Evolutionary conservation across 73 alveolate species (phyloP).

Genomic region (Blepharisma japonicum): DNA sequence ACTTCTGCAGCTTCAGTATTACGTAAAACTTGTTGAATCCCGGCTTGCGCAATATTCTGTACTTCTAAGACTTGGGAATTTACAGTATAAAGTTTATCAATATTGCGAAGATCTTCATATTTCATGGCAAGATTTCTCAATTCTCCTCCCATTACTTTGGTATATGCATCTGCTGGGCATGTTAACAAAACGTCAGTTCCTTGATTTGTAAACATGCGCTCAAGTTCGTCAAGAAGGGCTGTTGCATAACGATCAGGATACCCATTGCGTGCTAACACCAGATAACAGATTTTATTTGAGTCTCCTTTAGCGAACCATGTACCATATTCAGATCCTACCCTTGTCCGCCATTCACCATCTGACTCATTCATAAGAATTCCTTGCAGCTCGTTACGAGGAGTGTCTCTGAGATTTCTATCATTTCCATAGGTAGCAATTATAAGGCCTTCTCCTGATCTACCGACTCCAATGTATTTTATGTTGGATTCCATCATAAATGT

Average conservation of each 20-base stretch:
- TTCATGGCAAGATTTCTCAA: neutral
- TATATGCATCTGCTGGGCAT: slow-evolving; percentile 2
- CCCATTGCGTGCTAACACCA: neutral
- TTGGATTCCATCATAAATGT: neutral
- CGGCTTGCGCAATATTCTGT: neutral
- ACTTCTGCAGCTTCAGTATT: slow-evolving; percentile 23
- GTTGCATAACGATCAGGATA: slow-evolving; percentile 19
- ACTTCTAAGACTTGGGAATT: slow-evolving; percentile 13
- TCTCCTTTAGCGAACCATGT: slow-evolving; percentile 12
- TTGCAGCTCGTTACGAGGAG: neutral
- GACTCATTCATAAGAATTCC: neutral
- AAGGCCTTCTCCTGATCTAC: slow-evolving; percentile 13
- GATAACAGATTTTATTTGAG: neutral
- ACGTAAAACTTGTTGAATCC: slow-evolving; percentile 7
- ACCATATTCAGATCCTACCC: neutral
- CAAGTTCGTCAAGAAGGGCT: neutral
- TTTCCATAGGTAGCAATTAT: slow-evolving; percentile 5
- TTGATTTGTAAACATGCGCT: neutral
- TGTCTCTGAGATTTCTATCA: neutral
- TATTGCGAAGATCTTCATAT: neutral
- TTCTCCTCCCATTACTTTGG: slow-evolving; percentile 14
- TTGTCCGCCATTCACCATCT: slow-evolving; percentile 21
- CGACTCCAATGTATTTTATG: slow-evolving; percentile 22
- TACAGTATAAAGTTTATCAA: slow-evolving; percentile 15
- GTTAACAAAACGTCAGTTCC: slow-evolving; percentile 5